Evolutionary conservation across 225 moss, liverwort and hornwort species (phyloP), one percentile per base, ranked within the genome.

Genomic region (Asterella californica): DNA sequence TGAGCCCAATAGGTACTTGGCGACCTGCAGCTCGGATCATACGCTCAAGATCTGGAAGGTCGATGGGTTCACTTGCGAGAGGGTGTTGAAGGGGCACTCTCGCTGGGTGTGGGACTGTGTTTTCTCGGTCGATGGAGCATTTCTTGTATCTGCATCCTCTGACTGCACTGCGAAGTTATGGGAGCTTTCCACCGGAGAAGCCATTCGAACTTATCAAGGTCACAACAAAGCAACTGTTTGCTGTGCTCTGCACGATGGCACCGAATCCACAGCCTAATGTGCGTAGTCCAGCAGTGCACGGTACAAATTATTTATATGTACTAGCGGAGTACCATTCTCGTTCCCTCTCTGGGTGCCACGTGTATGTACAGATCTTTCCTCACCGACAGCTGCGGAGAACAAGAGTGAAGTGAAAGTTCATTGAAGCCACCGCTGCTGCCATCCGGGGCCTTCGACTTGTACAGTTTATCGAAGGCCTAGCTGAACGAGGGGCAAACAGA

Each of bases 61-160:
- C 74, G 88, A 87, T 53, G 91, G 90, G 72, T 97, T 97, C 78
- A 87, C 91, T 36, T 84, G 90, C 37, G 92, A 89, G 77, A 90
- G 89, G 70, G 92, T 90, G 77, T 81, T 97, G 52, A 83, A 86
- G 86, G 94, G 97, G 29, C 97, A 97, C 78, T 42, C 85, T 62
- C 84, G 90, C 45, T 94, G 97, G 97, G 97, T 97, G 10, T 97
- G 97, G 97, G 97, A 97, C 78, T 94, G 94, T 80, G 94, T 94
- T 7, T 97, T 97, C 46, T 97, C 96, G 54, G 94, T 97, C n/a
- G 93, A 94, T 84, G 96, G 94, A 73, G 96, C 93, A 19, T 93
- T 90, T 84, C 80, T 94, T 82, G 94, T 94, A 32, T 90, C 94
- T 82, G 94, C 97, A 24, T 94, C 94, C 60, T 97, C 97, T 15